Percentiles rank a stretch among this genome's conserved stretches.
phyloP scores from a whole-genome alignment of 176 grass and related monocot species.

The Aegilops speltoides region DNA sequence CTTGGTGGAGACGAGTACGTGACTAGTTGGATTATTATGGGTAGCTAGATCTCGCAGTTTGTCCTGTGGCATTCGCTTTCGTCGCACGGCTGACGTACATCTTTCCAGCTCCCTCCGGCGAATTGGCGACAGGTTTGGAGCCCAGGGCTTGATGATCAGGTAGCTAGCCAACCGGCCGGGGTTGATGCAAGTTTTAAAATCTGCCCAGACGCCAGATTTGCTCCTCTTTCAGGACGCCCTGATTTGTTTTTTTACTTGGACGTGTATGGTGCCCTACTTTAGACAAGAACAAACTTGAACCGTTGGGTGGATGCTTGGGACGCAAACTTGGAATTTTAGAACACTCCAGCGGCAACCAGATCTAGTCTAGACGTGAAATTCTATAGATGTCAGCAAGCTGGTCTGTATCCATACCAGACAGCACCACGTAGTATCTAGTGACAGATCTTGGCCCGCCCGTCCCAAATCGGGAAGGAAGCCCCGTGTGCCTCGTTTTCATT shows the following conservation, averaged over 20 bases:
- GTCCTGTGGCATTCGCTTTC: neutral
- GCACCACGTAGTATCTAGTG: neutral
- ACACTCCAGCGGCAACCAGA: no score
- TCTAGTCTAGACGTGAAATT: no score
- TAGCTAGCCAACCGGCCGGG: neutral
- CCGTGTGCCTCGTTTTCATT: no score
- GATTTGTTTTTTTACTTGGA: no score
- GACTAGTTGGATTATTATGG: neutral
- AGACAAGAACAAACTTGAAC: neutral
- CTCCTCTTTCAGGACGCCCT: no score
- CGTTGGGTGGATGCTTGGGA: neutral
- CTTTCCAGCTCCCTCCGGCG: neutral
- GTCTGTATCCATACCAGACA: neutral
- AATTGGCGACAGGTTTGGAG: neutral
- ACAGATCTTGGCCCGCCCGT: no score
- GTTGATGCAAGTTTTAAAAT: neutral
- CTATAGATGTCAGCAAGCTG: neutral
- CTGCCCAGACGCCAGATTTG: no score
- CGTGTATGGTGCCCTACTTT: no score
- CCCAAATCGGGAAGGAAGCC: no score
- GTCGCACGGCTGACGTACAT: neutral
- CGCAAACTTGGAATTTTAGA: neutral
- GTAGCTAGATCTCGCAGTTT: neutral
- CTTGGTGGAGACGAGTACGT: neutral
- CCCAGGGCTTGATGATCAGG: neutral